A percentile compares a stretch with the other conserved stretches of the same genome.
Evolutionary conservation across 2,329 filamentous ascomycete species (phyloP).

Genomic region (Monosporascus sp.): DNA sequence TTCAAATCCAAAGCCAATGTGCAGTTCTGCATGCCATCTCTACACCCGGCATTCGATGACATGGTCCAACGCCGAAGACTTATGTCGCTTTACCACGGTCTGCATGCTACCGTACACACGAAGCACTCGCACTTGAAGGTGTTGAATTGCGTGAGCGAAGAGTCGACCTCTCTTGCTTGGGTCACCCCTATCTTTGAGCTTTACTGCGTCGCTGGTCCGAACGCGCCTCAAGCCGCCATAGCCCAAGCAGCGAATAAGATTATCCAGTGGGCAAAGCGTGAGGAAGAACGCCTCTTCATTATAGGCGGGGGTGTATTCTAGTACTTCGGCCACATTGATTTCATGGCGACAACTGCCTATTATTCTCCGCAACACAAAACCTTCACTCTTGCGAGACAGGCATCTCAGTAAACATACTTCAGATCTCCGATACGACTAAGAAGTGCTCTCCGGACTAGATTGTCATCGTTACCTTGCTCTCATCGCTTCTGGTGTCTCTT

Average conservation of each 20-base stretch:
- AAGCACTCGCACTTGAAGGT: slow-evolving; percentile 83
- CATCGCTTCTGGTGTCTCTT: neutral
- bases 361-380: neutral
- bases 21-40: slow-evolving; percentile 88
- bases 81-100: slow-evolving; percentile 76
- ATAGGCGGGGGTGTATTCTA: slow-evolving; percentile 90
- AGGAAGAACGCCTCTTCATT: slow-evolving; percentile 93
- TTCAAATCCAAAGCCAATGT: slow-evolving; percentile 95
- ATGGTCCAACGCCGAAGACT: slow-evolving; percentile 62
- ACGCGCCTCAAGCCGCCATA: slow-evolving; percentile 57
- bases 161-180: slow-evolving; percentile 81
- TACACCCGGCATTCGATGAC: slow-evolving; percentile 59
- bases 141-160: slow-evolving; percentile 69
- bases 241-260: slow-evolving; percentile 84
- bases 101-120: slow-evolving; percentile 80
- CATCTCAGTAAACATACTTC: neutral
- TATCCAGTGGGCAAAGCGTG: slow-evolving; percentile 82
- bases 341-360: neutral
- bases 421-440: neutral
- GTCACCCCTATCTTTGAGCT: slow-evolving; percentile 87
- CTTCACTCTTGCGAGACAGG: no score
- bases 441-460: neutral
- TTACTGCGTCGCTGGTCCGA: slow-evolving; percentile 86
- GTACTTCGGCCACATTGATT: slow-evolving; percentile 3
- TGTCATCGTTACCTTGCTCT: neutral